Evolutionary conservation across 768 basidiomycete genomes (phyloP), one percentile per base, ranked within the genome.

Genomic region (Vararia minispora): DNA sequence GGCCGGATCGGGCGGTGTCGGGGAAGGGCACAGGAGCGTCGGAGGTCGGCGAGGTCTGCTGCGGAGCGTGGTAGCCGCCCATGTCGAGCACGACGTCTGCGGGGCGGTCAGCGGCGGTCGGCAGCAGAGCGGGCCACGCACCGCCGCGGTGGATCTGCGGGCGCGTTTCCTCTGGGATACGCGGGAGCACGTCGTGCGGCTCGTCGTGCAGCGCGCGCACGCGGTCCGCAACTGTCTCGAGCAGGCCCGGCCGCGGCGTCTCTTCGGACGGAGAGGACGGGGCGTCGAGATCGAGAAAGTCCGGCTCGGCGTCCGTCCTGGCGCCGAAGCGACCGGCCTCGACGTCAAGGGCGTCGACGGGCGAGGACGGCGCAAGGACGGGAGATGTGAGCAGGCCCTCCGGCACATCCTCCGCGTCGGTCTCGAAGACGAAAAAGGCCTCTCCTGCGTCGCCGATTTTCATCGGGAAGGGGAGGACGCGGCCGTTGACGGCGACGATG

Each of bases 361-460:
- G 37, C 42, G 65, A 20, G 64, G 78, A 79, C 7, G 83, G 74
- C 44, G 78, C 67, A 11, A 94, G 73, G 17, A 99, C 63, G 18
- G 95, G 95, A 60, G 85, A 89, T 0, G 95, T 99, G 46, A 91
- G 83, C 44, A 99, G 75, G 55, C 91, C 86, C 33, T 75, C 82
- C 3, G 95, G 94, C 22, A 98, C 79, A 42, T 97, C 90, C n/a
- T n/a, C n/a, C 27, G 81, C 87, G 28, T 92, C 87, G 1, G 94
- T 97, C 60, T 99, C 94, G 48, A 98, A 89, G 28, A 99, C 84
- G 53, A 98, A 98, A 69, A 98, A 99, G 0, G 92, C 95, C 61
- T 99, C 95, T 4, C 95, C 95, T 1, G 95, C 90, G 42, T 98
- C 95, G 28, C 91, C 92, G 44, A 98, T 90, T 68, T 99, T 98